Conservation (phyloP, 1,284 basidiomycete species). For the Irpex sp. region DNA sequence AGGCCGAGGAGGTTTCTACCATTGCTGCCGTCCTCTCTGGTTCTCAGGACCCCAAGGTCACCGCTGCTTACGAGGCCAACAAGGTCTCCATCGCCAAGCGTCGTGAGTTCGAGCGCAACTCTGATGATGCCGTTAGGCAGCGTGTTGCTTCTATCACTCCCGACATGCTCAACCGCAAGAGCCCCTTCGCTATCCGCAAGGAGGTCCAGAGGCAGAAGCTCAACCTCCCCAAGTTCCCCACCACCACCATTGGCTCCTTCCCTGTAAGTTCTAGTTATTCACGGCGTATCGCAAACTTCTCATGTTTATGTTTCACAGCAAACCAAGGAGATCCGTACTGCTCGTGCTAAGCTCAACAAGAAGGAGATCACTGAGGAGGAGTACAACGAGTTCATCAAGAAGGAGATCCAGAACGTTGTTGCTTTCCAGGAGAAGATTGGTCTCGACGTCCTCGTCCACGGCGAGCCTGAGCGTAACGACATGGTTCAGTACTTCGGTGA, state of each 20-base stretch:
- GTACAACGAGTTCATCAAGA: constrained; percentile 98
- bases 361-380: constrained; percentile 83
- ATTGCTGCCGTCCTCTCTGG: constrained; percentile 83
- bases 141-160: constrained; percentile 91
- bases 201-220: constrained; percentile 89
- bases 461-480: constrained; percentile 98
- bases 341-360: constrained; percentile 94
- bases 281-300: neutral
- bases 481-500: constrained; percentile 99
- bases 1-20: constrained; percentile 87
- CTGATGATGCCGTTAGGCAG: constrained; percentile 94
- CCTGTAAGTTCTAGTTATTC: constrained; percentile 48
- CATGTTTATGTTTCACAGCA: constrained; percentile 47
- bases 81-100: constrained; percentile 91
- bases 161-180: constrained; percentile 89
- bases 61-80: constrained; percentile 83
- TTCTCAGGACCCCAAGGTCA: constrained; percentile 72
- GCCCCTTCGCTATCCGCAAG: constrained; percentile 84
- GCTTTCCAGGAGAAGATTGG: constrained; percentile 96
- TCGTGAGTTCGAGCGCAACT: constrained; percentile 93
- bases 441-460: constrained; percentile 97
- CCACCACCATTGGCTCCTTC: constrained; percentile 99
- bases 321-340: constrained; percentile 98
- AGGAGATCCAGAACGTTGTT: constrained; percentile 94
- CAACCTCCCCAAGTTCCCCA: constrained; percentile 95